These are phyloP conservation scores for Hydnomerulius pinastri DNA, from an alignment of 768 basidiomycete genomes.

Conservation along the genomic window DNA sequence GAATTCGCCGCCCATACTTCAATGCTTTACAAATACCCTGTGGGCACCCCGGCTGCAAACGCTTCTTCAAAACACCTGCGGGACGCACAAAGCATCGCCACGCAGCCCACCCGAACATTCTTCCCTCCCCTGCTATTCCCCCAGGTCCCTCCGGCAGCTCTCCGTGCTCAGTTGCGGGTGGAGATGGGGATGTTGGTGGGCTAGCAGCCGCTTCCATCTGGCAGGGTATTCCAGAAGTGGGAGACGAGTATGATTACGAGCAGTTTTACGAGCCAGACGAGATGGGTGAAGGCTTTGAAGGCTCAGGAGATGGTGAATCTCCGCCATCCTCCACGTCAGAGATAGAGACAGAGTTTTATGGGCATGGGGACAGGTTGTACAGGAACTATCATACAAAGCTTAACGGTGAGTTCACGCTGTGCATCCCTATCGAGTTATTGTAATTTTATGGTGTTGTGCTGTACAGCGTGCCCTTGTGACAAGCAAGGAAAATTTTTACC, in stretches of 20 bases:
- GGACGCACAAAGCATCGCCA: not conserved
- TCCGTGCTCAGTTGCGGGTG: not conserved
- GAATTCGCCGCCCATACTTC: too few relatives aligned
- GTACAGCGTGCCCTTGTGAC: constrained; percentile 5
- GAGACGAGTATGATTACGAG: too few relatives aligned
- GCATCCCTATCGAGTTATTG: too few relatives aligned
- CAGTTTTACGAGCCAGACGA: too few relatives aligned
- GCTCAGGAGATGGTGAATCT: too few relatives aligned
- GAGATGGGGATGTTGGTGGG: too few relatives aligned
- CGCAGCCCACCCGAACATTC: not conserved
- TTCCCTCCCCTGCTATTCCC: not conserved
- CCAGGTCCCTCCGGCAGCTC: not conserved
- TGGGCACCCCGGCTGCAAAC: not conserved
- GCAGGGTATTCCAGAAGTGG: too few relatives aligned
- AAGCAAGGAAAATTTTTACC: not conserved
- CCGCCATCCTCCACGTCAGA: not conserved
- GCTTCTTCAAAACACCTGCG: not conserved
- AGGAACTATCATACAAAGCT: constrained; percentile 1
- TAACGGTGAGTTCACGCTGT: too few relatives aligned
- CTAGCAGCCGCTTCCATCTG: too few relatives aligned
- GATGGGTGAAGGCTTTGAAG: too few relatives aligned
- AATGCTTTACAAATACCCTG: too few relatives aligned
- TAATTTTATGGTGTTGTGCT: not conserved
- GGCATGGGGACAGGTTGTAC: not conserved
- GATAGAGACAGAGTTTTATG: not conserved